Evolutionary conservation across 2,329 filamentous ascomycete species (phyloP).

Genomic region (Trichophyton mentagrophytes): DNA sequence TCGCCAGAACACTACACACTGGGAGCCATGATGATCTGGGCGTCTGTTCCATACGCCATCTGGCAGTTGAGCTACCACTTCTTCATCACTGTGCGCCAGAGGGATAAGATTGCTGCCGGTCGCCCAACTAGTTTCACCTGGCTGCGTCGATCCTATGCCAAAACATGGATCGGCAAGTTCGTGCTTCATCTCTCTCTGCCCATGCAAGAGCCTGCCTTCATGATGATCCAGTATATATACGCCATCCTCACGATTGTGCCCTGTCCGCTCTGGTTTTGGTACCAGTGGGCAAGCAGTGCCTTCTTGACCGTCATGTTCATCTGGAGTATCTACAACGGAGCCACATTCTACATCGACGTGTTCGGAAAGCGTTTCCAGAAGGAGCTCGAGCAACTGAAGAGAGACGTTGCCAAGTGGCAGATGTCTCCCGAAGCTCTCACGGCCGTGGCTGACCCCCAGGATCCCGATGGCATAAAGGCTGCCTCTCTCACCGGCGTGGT

Average conservation of each 20-base stretch:
- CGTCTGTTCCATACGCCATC: constrained; percentile 76
- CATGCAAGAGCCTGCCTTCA: constrained; percentile 81
- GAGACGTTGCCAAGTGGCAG: constrained; percentile 84
- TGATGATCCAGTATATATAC: constrained; percentile 89
- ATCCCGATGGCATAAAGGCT: background rate
- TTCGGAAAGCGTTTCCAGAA: constrained; percentile 96
- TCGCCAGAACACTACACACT: constrained; percentile 70
- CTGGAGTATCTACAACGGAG: constrained; percentile 94
- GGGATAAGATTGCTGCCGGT: constrained; percentile 89
- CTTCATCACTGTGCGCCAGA: constrained; percentile 86
- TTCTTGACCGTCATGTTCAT: constrained; percentile 77
- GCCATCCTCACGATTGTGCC: constrained; percentile 88
- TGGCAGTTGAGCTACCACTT: constrained; percentile 94
- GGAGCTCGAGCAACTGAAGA: constrained; percentile 77
- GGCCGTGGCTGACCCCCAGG: background rate
- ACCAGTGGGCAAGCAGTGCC: constrained; percentile 58
- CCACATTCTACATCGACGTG: constrained; percentile 95
- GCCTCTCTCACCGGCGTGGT: background rate
- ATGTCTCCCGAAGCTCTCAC: constrained; percentile 10
- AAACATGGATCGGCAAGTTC: constrained; percentile 73
- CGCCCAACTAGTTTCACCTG: constrained; percentile 95
- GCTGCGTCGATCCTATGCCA: constrained; percentile 82
- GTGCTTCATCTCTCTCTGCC: constrained; percentile 63
- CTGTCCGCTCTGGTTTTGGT: constrained; percentile 91
- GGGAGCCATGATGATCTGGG: constrained; percentile 82